Evolutionary conservation across 768 basidiomycete genomes (phyloP).

Genomic region (Hypholoma sublateritium): DNA sequence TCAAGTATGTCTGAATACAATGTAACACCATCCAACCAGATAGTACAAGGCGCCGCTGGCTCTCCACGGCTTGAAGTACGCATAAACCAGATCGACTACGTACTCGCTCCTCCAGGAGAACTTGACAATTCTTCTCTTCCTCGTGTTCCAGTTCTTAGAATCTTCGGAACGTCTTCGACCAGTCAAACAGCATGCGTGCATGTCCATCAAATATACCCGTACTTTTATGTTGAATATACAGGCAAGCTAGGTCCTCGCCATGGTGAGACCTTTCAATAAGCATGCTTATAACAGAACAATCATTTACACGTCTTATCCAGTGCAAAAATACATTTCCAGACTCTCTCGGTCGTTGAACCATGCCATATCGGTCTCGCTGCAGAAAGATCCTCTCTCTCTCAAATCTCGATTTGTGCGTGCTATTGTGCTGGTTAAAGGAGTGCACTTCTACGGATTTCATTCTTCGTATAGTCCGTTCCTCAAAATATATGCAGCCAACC

Average conservation of each 20-base stretch:
- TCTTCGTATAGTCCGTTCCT: slow-evolving; percentile 83
- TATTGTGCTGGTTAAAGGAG: slow-evolving; percentile 87
- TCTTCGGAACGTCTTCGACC: slow-evolving; percentile 80
- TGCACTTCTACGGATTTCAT: slow-evolving; percentile 95
- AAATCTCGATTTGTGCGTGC: slow-evolving; percentile 68
- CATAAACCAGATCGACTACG: slow-evolving; percentile 66
- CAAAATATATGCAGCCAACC: slow-evolving; percentile 79
- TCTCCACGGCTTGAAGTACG: slow-evolving; percentile 35
- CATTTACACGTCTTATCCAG: slow-evolving; percentile 36
- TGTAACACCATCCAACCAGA: not conserved
- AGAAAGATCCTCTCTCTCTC: slow-evolving; percentile 62
- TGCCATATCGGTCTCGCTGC: slow-evolving; percentile 80
- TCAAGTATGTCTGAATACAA: not conserved
- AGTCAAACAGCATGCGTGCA: slow-evolving; percentile 84
- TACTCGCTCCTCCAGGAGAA: slow-evolving; percentile 52
- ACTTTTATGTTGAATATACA: slow-evolving; percentile 85
- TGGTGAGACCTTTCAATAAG: slow-evolving; percentile 40
- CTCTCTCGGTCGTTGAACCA: slow-evolving; percentile 79
- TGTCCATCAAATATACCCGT: slow-evolving; percentile 93
- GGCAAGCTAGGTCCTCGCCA: slow-evolving; percentile 61
- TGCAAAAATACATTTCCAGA: slow-evolving; percentile 67
- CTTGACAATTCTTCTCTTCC: slow-evolving; percentile 66
- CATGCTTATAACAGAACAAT: not conserved
- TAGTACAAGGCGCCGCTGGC: not conserved
- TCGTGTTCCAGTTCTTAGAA: slow-evolving; percentile 77